A percentile compares a stretch with the other conserved stretches of the same genome.
Conservation (phyloP, 2,329 filamentous ascomycete genomes). For the Gliomastix tumulicola region DNA sequence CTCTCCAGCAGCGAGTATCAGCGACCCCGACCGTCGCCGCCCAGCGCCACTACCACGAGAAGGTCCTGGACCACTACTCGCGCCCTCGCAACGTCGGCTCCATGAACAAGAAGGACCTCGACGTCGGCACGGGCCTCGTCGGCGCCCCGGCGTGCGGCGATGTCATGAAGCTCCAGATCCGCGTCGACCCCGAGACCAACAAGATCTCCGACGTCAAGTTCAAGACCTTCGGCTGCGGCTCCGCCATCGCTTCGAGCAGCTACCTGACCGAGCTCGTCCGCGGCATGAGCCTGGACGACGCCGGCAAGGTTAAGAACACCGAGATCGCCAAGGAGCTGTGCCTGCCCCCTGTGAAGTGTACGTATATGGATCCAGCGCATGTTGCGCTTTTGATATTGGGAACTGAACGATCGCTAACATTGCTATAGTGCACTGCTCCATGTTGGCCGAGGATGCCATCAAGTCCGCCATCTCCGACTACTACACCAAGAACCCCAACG, state of each 20-base stretch:
- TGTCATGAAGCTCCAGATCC: conserved; percentile 77
- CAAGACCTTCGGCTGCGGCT: conserved; percentile 95
- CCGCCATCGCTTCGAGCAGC: conserved; percentile 87
- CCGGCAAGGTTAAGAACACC: conserved; percentile 87
- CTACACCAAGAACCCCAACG: conserved; percentile 63
- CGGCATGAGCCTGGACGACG: conserved; percentile 92
- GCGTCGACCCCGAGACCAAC: conserved; percentile 80
- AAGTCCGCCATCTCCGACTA: conserved; percentile 87
- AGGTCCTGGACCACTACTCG: conserved; percentile 44
- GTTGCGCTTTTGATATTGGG: not conserved
- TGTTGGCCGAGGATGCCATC: conserved; percentile 88
- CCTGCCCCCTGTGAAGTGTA: conserved; percentile 79
- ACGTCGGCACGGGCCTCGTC: conserved; percentile 88
- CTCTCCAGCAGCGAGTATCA: conserved; percentile 1
- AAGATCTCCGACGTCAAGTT: conserved; percentile 94
- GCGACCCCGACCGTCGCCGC: conserved; percentile 21
- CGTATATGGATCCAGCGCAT: conserved; percentile 25
- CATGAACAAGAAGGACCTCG: conserved; percentile 64
- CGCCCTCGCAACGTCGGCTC: conserved; percentile 49
- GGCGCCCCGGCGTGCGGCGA: conserved; percentile 84
- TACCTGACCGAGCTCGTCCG: conserved; percentile 93
- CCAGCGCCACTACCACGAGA: conserved; percentile 40
- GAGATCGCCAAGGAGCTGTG: conserved; percentile 97
- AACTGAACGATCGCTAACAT: not conserved
- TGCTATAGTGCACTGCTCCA: conserved; percentile 72